These are phyloP conservation scores for Podospora conica DNA, from an alignment of 495 filamentous ascomycete genomes.

Conservation along the genomic window DNA sequence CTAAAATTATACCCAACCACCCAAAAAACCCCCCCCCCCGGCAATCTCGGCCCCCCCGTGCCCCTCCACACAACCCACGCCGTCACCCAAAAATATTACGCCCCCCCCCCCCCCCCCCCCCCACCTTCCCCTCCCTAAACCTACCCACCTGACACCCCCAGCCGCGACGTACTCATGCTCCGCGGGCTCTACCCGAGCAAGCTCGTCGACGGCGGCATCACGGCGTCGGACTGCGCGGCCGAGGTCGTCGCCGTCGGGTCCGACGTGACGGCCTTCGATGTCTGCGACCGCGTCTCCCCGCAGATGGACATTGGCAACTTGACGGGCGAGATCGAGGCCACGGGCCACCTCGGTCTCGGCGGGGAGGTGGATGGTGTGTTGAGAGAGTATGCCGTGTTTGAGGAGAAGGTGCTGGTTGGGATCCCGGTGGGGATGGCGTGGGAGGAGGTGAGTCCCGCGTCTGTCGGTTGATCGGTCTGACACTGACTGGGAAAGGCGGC, in stretches of 20 bases:
- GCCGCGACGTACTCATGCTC: conserved; percentile 32
- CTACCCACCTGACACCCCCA: not conserved
- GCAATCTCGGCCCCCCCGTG: no score
- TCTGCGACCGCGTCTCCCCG: not conserved
- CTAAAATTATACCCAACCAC: no score
- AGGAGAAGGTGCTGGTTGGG: conserved; percentile 19
- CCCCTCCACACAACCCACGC: no score
- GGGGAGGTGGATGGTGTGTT: conserved; percentile 27
- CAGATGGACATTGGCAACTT: not conserved
- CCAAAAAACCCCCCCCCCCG: no score
- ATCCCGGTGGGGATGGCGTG: conserved; percentile 23
- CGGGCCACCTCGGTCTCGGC: conserved; percentile 6
- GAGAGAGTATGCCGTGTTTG: conserved; percentile 25
- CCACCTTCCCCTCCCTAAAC: not conserved
- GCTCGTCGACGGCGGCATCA: not conserved
- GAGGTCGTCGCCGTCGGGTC: not conserved
- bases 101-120: not conserved
- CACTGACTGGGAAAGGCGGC: not conserved
- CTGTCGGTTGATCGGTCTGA: not conserved
- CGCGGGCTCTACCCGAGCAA: conserved; percentile 3
- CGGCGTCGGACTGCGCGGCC: conserved; percentile 5
- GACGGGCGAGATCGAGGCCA: not conserved
- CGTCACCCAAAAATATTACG: no score
- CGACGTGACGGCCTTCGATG: not conserved
- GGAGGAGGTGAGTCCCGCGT: conserved; percentile 1